phyloP scores from a whole-genome alignment of 2,329 filamentous ascomycete genomes.

The Chaetomiaceae sp. region DNA sequence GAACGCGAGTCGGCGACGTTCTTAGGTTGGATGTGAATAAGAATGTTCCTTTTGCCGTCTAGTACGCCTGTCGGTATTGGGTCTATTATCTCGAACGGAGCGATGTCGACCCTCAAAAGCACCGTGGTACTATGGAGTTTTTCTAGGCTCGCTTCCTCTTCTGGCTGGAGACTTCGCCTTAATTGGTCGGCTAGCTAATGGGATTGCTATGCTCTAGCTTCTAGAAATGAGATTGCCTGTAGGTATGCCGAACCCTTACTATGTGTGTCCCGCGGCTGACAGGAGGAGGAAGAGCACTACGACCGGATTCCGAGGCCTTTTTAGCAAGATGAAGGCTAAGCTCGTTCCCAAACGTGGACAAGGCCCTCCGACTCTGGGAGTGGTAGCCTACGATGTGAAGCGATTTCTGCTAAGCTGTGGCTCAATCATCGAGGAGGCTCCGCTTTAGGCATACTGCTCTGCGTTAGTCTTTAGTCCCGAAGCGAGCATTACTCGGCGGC shows the following conservation, averaged over 20 bases:
- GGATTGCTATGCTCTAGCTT: conserved; percentile 6
- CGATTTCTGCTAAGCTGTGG: conserved; percentile 2
- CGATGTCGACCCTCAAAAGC: conserved; percentile 3
- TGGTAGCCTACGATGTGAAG: conserved; percentile 5
- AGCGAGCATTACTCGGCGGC: conserved; percentile 12
- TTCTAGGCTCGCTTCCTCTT: conserved; percentile 5
- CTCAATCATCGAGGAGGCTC: conserved; percentile 8
- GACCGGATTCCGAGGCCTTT: background rate
- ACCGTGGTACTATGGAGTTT: background rate
- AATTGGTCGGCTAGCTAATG: conserved; percentile 7
- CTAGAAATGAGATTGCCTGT: conserved; percentile 6
- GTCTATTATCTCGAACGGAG: conserved; percentile 7
- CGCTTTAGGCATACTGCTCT: conserved; percentile 6
- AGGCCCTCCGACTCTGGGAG: background rate
- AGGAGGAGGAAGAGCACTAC: background rate
- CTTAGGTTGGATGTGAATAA: background rate
- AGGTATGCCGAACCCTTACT: background rate
- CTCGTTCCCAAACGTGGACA: background rate
- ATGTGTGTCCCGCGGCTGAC: background rate
- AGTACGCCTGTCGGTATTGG: conserved; percentile 11
- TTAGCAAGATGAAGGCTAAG: background rate
- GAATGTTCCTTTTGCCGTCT: conserved; percentile 1
- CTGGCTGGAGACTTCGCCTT: conserved; percentile 5
- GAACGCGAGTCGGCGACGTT: conserved; percentile 3
- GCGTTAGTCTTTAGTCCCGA: conserved; percentile 9